Base-by-base conservation (phyloP, 2,329 filamentous ascomycete species). In the Colletotrichum eleusines region DNA sequence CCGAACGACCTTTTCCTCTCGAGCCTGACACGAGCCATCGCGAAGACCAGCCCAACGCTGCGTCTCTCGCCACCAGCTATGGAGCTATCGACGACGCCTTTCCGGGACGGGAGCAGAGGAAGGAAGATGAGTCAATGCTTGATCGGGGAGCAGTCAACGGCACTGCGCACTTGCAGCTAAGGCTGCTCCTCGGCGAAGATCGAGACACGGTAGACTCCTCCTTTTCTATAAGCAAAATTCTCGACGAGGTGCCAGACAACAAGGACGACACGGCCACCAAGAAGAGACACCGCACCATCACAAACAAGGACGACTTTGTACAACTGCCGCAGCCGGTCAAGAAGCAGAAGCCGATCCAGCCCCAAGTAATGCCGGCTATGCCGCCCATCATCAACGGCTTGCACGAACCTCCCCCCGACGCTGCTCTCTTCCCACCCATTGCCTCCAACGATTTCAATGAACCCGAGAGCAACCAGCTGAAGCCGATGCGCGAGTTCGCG, bases 321-420 rank as follows among this genome's bases (percentile, higher is more conserved):
- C 89, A 91, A 76, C 81, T 91, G 20, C 89, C 89, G 1, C 88
- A 91, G 75, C 89, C 89, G 3, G 82, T 88, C 58, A 90, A 90
- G 81, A 91, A 90, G 76, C 88, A 89, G 74, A 90, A 89, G 76
- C 86, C 89, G 3, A 82, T 84, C 16, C 85, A 87, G 72, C 86
- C 88, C 74, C 81, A 84, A 6, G 63, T 71, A 28, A 72, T 73
- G 66, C 85, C 80, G 12, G 81, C 86, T 60, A 87, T 89, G 76
- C 89, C 89, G 11, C 89, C 89, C 63, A 91, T 91, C 72, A 91
- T 91, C 77, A 90, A 89, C 71, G 89, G 89, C 60, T 81, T 91
- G 6, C 86, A 88, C 74, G 87, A 90, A 74, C 89, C 89, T 2
- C 89, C 89, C 2, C 88, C 87, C 4, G 83, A 89, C 66, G 85